These are phyloP conservation scores for Blastomyces gilchristii DNA, from an alignment of 2,329 filamentous ascomycete genomes.

Conservation along the genomic window DNA sequence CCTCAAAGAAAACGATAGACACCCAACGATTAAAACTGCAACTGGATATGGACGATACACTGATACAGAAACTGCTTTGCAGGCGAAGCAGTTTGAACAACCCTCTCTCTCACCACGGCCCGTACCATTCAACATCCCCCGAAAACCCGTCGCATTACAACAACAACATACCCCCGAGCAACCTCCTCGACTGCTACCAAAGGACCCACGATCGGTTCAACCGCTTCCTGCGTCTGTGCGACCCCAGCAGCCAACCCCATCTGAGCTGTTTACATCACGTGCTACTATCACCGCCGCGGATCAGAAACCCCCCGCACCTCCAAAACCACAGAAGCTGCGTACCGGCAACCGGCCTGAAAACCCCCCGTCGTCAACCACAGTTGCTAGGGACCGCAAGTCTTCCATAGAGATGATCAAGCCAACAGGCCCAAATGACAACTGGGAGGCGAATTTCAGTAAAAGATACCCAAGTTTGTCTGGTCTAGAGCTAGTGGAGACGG, in stretches of 20 bases:
- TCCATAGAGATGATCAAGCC: conserved; percentile 6
- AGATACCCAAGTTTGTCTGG: conserved; percentile 75
- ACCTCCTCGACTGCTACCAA: conserved; percentile 9
- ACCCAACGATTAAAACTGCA: conserved; percentile 56
- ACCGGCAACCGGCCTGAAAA: conserved; percentile 31
- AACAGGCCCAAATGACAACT: conserved; percentile 44
- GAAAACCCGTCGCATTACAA: conserved; percentile 8
- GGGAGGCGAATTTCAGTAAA: conserved; percentile 65
- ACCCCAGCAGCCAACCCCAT: conserved; percentile 7
- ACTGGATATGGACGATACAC: conserved; percentile 87
- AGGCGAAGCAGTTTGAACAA: conserved; percentile 28
- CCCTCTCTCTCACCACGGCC: conserved; percentile 14
- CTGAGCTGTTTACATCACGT: not conserved
- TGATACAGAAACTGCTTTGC: conserved; percentile 37
- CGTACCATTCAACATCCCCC: conserved; percentile 6
- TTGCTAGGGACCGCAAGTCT: conserved; percentile 17
- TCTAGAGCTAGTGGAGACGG: conserved; percentile 80
- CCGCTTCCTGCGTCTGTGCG: not conserved
- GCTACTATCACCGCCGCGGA: conserved; percentile 14
- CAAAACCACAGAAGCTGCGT: conserved; percentile 51
- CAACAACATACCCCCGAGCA: conserved; percentile 7
- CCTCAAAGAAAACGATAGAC: conserved; percentile 61
- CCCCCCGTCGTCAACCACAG: conserved; percentile 19
- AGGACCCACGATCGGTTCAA: conserved; percentile 4
- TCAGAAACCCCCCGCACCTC: conserved; percentile 45